Evolutionary conservation across 768 basidiomycete species (phyloP), one percentile per base, ranked within the genome.

Genomic region (Pulveroboletus sp.): DNA sequence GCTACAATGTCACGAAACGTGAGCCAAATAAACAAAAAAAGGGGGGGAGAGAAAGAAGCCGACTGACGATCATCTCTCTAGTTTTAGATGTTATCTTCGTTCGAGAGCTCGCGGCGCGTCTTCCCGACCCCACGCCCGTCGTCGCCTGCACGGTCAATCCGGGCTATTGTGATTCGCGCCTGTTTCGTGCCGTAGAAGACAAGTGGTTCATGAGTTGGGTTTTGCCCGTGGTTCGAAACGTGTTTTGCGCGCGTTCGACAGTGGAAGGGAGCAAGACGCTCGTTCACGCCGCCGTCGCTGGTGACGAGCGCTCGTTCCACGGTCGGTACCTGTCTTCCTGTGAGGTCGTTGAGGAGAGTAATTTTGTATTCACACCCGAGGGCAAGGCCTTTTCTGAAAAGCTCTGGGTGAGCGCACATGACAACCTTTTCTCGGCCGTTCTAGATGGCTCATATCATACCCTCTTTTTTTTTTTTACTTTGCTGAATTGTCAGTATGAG

Each of bases 181-280:
- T 73, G 6, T 56, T 54, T 21, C 62, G 66, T 33, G 54, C 51
- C 6, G 14, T 43, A 11, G 54, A 63, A n/a, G 24, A 28, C 33
- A 46, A 26, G n/a, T 43, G 58, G 47, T 54, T 46, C 35, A 6
- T 36, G n/a, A 17, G 44, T 4, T 54, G 43, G 33, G 2, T 55
- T 15, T 18, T 51, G 11, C 26, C 44, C 7, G 6, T 53, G 15
- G 38, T 58, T 31, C 52, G 50, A 32, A 37, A 7, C 2, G 11
- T 58, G 30, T 13, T 69, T 5, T 36, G 15, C 24, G 65, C 60
- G 6, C 59, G 66, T 8, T 50, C 69, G 17, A 31, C 69, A 0
- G 68, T 70, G 50, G 56, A 60, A 38, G 71, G 71, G 17, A 59
- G 67, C 39, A 63, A 65, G 17, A 67, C 65, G 17, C 54, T 73